Evolutionary conservation across 2,329 filamentous ascomycete species (phyloP).

Genomic region (Botryotinia globosa): DNA sequence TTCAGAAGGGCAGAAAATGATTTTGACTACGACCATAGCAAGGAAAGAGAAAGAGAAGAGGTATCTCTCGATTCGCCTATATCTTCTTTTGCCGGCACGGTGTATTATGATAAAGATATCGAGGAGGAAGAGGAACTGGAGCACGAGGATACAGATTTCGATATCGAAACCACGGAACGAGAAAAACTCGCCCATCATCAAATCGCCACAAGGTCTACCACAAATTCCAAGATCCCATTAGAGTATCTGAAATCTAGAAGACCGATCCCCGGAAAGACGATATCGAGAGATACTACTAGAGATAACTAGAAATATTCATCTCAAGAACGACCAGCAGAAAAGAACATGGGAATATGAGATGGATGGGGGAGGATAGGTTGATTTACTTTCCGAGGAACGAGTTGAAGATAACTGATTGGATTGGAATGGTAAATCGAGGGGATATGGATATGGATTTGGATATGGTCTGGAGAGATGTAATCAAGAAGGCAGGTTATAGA

Average conservation of each 20-base stretch:
- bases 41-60: neutral
- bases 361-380: fast-evolving
- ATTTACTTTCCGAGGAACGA: neutral
- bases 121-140: neutral
- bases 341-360: neutral
- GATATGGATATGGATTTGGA: neutral
- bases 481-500: neutral
- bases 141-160: neutral
- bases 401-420: neutral
- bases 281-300: neutral
- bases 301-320: neutral
- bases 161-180: fast-evolving
- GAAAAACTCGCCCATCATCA: neutral
- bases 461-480: neutral
- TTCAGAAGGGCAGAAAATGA: neutral
- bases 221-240: neutral
- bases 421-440: fast-evolving
- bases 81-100: neutral
- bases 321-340: fast-evolving
- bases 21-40: neutral
- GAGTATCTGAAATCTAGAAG: neutral
- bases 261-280: no score
- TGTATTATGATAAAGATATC: neutral
- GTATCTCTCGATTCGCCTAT: neutral
- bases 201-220: neutral